A percentile compares a stretch with the other conserved stretches of the same genome.
Evolutionary conservation across 305 asterid genomes (phyloP).

Genomic region (Coffea humblotiana): DNA sequence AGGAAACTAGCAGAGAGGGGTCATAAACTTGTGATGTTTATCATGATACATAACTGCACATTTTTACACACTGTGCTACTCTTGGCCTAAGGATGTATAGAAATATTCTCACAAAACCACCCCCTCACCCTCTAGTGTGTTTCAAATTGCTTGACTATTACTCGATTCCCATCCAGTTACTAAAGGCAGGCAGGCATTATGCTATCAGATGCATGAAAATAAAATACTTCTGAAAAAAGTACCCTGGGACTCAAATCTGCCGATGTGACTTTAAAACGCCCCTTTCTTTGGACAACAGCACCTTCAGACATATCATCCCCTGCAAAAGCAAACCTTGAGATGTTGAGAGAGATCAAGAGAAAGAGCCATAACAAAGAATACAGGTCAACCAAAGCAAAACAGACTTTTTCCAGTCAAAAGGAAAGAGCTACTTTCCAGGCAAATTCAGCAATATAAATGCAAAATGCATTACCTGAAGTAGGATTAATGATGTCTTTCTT

Average conservation of each 20-base stretch:
- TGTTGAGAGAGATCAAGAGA: background rate
- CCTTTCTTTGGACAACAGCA: slow-evolving; percentile 78
- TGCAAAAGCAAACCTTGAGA: slow-evolving; percentile 30
- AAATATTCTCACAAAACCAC: background rate
- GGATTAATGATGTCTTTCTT: slow-evolving; percentile 62
- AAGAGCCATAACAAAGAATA: slow-evolving; percentile 1
- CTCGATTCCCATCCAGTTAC: background rate
- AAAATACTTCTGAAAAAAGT: slow-evolving; percentile 11
- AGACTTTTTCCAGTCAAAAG: background rate
- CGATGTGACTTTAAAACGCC: slow-evolving; percentile 95
- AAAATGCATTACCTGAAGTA: slow-evolving; percentile 43
- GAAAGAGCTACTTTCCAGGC: background rate
- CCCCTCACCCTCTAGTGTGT: background rate
- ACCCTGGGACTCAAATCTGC: slow-evolving; percentile 81
- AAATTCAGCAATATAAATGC: background rate
- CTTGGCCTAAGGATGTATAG: background rate
- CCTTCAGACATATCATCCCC: slow-evolving; percentile 83
- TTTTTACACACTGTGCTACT: background rate
- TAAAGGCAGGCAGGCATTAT: background rate
- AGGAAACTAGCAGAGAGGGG: background rate
- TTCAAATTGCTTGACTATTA: background rate
- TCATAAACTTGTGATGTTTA: background rate
- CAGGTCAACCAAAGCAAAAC: slow-evolving; percentile 1
- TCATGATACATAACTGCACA: background rate
- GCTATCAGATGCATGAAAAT: background rate